A percentile compares a stretch with the other conserved stretches of the same genome.
phyloP scores from a whole-genome alignment of 2,329 filamentous ascomycete species.

The Orbilia brochopaga region DNA sequence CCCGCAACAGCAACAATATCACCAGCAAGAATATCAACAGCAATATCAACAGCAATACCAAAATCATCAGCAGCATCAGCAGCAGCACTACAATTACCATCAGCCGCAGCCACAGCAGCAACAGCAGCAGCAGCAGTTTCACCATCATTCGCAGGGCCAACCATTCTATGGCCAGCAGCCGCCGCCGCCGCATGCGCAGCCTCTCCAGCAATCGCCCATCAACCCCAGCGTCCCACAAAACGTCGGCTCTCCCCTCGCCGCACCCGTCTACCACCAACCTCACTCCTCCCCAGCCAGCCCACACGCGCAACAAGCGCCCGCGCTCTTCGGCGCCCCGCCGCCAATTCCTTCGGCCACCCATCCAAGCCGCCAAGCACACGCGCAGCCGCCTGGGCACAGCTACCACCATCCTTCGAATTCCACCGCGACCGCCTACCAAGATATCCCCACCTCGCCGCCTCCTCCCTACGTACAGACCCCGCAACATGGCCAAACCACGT shows the following conservation, averaged over 20 bases:
- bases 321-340: constrained; percentile 13
- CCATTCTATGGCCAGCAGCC: neutral
- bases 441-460: constrained; percentile 23
- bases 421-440: neutral
- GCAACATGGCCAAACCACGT: neutral
- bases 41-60: too few relatives aligned
- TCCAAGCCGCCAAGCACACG: neutral
- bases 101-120: neutral
- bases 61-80: neutral
- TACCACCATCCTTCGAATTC: neutral
- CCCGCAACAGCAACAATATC: neutral
- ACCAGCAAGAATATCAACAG: too few relatives aligned
- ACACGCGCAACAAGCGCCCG: neutral
- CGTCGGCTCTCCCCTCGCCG: neutral
- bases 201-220: neutral
- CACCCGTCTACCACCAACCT: neutral
- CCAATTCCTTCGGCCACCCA: constrained; percentile 18
- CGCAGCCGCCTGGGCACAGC: neutral
- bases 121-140: neutral
- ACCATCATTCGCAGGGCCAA: neutral
- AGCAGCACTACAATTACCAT: neutral
- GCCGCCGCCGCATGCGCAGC: neutral
- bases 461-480: constrained; percentile 21
- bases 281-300: neutral
- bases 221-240: neutral